These are phyloP conservation scores for Phytophthora citricola DNA, from an alignment of 352 stramenopile species.

Conservation along the genomic window DNA sequence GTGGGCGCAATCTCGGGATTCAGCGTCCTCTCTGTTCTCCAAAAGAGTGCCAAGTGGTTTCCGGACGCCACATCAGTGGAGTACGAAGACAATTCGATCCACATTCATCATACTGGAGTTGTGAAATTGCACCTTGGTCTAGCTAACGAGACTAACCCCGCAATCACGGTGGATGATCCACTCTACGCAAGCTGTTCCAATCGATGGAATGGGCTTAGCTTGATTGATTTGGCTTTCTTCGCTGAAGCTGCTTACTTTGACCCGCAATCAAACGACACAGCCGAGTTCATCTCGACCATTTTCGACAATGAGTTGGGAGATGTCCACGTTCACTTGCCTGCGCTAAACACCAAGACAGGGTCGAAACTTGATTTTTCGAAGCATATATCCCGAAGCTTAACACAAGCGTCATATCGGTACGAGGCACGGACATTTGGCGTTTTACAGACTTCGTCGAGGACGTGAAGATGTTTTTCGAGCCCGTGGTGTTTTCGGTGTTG, in stretches of 20 bases:
- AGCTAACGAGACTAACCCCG: constrained; percentile 45
- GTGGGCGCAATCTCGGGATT: constrained; percentile 77
- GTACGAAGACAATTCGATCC: constrained; percentile 69
- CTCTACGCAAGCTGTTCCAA: constrained; percentile 82
- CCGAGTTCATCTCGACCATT: constrained; percentile 72
- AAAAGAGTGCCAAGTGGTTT: constrained; percentile 79
- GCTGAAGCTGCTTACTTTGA: constrained; percentile 91
- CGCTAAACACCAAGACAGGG: constrained; percentile 81
- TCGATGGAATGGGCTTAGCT: constrained; percentile 73
- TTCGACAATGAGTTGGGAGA: constrained; percentile 55
- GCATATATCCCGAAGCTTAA: constrained; percentile 80
- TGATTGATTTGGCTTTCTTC: constrained; percentile 88
- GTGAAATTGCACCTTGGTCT: constrained; percentile 85
- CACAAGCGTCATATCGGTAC: constrained; percentile 87
- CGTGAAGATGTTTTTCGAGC: constrained; percentile 92
- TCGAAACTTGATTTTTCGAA: constrained; percentile 90
- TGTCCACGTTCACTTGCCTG: constrained; percentile 66
- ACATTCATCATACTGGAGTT: constrained; percentile 88
- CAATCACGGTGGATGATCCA: constrained; percentile 54
- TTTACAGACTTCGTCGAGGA: constrained; percentile 93
- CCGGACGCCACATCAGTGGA: constrained; percentile 75
- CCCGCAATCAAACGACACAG: constrained; percentile 77
- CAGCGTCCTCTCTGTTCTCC: constrained; percentile 75
- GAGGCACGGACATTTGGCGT: constrained; percentile 90
- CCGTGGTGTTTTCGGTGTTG: constrained; percentile 89